Percentiles rank a stretch among this genome's conserved stretches.
These are phyloP conservation scores for Pelargonium nanum DNA, from an alignment of 345 rosid species.

Conservation along the genomic window DNA sequence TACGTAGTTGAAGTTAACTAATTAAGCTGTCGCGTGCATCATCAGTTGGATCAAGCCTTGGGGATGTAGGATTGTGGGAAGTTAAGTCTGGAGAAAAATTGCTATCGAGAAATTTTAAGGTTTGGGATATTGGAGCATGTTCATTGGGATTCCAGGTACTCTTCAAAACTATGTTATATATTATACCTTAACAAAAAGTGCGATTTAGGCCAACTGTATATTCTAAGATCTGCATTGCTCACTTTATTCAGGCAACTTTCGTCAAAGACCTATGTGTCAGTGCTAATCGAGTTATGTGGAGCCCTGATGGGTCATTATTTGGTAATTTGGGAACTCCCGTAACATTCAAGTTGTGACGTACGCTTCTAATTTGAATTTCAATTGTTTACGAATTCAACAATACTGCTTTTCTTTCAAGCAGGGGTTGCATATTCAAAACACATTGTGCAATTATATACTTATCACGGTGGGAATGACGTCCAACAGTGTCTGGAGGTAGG, in stretches of 20 bases:
- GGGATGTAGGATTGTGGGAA: conserved; percentile 59
- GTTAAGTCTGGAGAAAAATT: conserved; percentile 37
- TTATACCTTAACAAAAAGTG: neutral
- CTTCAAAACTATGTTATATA: conserved; percentile 15
- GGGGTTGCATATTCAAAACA: conserved; percentile 41
- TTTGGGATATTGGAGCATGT: conserved; percentile 55
- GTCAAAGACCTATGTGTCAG: conserved; percentile 30
- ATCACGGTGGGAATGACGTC: conserved; percentile 15
- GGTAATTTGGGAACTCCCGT: conserved; percentile 23
- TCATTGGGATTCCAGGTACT: conserved; percentile 36
- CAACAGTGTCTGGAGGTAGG: conserved; percentile 30
- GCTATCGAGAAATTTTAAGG: conserved; percentile 43
- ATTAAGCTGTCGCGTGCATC: no score
- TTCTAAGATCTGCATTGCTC: conserved; percentile 9
- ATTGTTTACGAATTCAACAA: neutral
- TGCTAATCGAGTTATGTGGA: conserved; percentile 37
- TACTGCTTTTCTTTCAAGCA: conserved; percentile 12
- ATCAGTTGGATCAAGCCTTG: conserved; percentile 57
- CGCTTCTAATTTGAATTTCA: neutral
- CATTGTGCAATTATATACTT: conserved; percentile 29
- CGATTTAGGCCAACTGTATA: conserved; percentile 7
- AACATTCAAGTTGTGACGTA: no score
- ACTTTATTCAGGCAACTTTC: conserved; percentile 24
- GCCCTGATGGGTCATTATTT: conserved; percentile 42
- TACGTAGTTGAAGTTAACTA: no score